Evolutionary conservation across 139 green algal genomes (phyloP), one percentile per base, ranked within the genome.

Genomic region (Zygnema circumcarinatum): DNA sequence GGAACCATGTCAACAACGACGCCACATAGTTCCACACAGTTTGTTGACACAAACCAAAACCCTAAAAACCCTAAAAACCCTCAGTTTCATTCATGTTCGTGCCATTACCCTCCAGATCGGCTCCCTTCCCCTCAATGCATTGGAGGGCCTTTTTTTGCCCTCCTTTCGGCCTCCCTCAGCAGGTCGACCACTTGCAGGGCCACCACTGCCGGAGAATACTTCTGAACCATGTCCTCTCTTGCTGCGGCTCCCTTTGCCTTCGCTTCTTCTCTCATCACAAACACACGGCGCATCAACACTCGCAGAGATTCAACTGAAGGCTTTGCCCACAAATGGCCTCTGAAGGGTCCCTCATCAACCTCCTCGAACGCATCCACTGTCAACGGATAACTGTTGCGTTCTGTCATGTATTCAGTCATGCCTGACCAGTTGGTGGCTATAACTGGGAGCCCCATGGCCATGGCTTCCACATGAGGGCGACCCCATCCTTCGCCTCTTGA

Each of bases 381-480:
- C 16, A 91, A 2, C 21, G 87, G 87, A 74, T 91, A 91, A 2
- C 67, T 67, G 39, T 90, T 91, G 25, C 39, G 67, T 2, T 53
- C 83, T 2, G 20, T 90, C 82, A 91, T 32, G 39, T 91, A 91
- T 76, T 91, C 91, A 22, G 92, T 94, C n/a, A 92, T 84, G 38
- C 93, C 93, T 29, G 81, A 90, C 93, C 93, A 95, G 62, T 93
- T 93, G 31, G 93, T 94, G 47, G 91, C 86, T 74, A 95, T 93
- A 41, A 95, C 87, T 21, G 93, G 92, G 81, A 93, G 72, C 0
- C 69, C 89, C 84, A 92, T 92, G 38, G 89, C 85, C 93, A 95
- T 95, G 41, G 93, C 94, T 87, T 96, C 93, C 40, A 93, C 89
- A 73, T 94, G 86, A 0, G 94, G 94, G 62, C 95, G 92, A 33